Evolutionary conservation across 345 rosid species (phyloP).

Genomic region (Acer yangbiense): DNA sequence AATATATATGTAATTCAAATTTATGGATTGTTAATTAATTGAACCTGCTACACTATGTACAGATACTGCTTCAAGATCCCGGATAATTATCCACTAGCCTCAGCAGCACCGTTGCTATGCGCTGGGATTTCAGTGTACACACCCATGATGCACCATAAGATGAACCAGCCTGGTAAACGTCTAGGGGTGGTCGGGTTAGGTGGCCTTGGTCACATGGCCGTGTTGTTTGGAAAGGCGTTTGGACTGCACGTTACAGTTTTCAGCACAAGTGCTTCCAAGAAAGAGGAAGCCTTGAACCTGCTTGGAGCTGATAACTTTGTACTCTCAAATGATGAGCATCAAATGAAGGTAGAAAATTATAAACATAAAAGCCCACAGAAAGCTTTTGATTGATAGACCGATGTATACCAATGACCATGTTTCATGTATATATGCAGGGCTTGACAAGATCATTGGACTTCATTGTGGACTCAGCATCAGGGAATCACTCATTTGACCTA

Average conservation of each 20-base stretch:
- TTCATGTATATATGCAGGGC: slow-evolving; percentile 14
- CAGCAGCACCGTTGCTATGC: slow-evolving; percentile 47
- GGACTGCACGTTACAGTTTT: slow-evolving; percentile 45
- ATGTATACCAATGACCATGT: no score
- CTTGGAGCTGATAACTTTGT: slow-evolving; percentile 44
- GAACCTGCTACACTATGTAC: not conserved
- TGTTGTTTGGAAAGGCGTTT: slow-evolving; percentile 51
- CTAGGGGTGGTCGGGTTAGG: slow-evolving; percentile 50
- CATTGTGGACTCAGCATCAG: slow-evolving; percentile 37
- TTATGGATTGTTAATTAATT: no score
- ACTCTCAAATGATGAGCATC: slow-evolving; percentile 34
- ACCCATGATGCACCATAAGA: slow-evolving; percentile 41
- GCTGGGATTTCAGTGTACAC: slow-evolving; percentile 47
- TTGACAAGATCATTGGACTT: slow-evolving; percentile 33
- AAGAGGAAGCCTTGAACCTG: slow-evolving; percentile 40
- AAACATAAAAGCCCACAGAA: not conserved
- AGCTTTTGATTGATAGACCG: no score
- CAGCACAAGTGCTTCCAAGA: slow-evolving; percentile 42
- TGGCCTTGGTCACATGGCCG: slow-evolving; percentile 56
- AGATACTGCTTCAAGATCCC: slow-evolving; percentile 52
- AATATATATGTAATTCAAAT: no score
- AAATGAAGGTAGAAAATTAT: slow-evolving; percentile 29
- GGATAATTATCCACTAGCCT: slow-evolving; percentile 38
- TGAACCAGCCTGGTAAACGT: slow-evolving; percentile 48
- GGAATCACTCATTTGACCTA: slow-evolving; percentile 40